Evolutionary conservation across 2,329 filamentous ascomycete species (phyloP), one percentile per base, ranked within the genome.

Genomic region (Epicoccum nigrum): DNA sequence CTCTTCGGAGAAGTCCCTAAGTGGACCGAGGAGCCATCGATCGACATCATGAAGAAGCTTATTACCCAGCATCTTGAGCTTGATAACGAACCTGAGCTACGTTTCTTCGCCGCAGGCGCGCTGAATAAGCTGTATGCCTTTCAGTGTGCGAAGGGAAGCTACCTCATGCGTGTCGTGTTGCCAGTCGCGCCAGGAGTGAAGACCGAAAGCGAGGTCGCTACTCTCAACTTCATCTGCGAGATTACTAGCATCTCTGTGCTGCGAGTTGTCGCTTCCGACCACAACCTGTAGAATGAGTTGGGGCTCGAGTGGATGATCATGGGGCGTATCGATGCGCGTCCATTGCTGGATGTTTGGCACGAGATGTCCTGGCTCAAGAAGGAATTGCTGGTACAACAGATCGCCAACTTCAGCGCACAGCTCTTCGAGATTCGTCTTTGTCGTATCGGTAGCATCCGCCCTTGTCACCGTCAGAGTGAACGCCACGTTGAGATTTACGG

Each of bases 201-300:
- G 23, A 59, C 13, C 45, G 42, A 8, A 49, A 58, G 33, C 38
- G 51, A 49, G 42, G 54, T 15, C 8, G 34, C 43, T 3, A 45
- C 42, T 4, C 23, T 46, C 6, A 19, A 21, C 9, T 20, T 28
- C 7, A 21, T 45, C 13, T 16, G 16, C 4, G 11, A 12, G 6
- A 21, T 30, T 1, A 45, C 32, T 3, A 45, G 4, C 17, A 21
- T 37, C 9, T 32, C 42, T 16, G 32, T 37, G 4, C 42, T 21
- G 2, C 4, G 13, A 12, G n/a, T 37, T 8, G 7, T 30, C 4
- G 16, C 32, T 12, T 21, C 30, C 25, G 13, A 15, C 7, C 21
- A 21, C 5, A 16, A 30, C 16, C 8, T 30, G 2, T 4, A 37
- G 16, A 45, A 45, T 23, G 25, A 45, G 12, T 32, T 38, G 2